Percentiles rank a stretch among this genome's conserved stretches.
Conservation (phyloP, 345 rosid species). For the Salix caprea region DNA sequence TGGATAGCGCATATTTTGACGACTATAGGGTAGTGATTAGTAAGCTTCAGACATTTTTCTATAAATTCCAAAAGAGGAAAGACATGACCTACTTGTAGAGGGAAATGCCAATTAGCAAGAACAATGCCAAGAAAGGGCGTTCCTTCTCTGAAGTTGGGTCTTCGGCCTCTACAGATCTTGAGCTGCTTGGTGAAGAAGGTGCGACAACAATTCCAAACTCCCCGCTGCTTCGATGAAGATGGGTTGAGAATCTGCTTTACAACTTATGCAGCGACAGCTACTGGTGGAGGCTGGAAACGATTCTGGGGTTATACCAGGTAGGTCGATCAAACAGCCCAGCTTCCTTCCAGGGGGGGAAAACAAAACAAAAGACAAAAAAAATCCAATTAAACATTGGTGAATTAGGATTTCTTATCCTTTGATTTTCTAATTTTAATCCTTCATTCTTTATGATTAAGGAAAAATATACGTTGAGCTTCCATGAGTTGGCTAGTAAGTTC, state of each 20-base stretch:
- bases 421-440: too few species aligned
- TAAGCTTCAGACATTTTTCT: not conserved
- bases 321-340: not conserved
- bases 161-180: not conserved
- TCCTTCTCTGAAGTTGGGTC: slow-evolving; percentile 10
- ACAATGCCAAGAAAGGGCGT: not conserved
- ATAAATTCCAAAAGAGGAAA: not conserved
- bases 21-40: not conserved
- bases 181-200: not conserved
- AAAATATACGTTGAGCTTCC: too few species aligned
- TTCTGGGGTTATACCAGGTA: slow-evolving; percentile 27
- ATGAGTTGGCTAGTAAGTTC: too few species aligned
- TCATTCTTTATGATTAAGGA: too few species aligned
- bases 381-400: too few species aligned
- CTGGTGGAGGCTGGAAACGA: not conserved
- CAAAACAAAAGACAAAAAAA: too few species aligned
- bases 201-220: not conserved
- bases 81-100: not conserved
- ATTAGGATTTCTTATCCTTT: too few species aligned
- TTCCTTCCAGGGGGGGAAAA: too few species aligned
- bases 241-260: not conserved
- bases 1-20: too few species aligned
- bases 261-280: too few species aligned
- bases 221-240: slow-evolving; percentile 9
- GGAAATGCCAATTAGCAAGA: not conserved